Base-by-base conservation (phyloP, 1,284 basidiomycete genomes). In the Caloboletus inedulis region DNA sequence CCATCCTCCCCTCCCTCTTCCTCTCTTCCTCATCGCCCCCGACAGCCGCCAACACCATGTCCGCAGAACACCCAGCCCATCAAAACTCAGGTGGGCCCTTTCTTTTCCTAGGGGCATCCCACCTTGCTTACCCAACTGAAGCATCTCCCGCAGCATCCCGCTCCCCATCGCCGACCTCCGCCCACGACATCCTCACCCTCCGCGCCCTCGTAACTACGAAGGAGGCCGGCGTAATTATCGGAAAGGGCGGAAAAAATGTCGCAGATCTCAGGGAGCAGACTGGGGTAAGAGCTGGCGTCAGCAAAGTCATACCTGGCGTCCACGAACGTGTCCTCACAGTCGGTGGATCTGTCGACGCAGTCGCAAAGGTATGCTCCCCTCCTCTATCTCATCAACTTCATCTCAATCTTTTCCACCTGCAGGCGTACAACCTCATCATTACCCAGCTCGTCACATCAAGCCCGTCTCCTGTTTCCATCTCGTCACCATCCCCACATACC, bases 321-420 rank as follows among this genome's bases (percentile, higher is more conserved):
- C 94, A 97, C 72, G 96, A 99, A 76, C 91, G 96, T 63, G 94
- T 98, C 64, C 85, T 99, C 69, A 94, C 89, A 65, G 90, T 98
- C 71, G 88, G 84, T 56, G 96, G 96, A 56, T 84, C 90, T 49
- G 87, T 96, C 63, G 92, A 97, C 62, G 87, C 85, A 59, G 91
- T 98, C 59, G 87, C 95, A 61, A 91, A 94, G 79, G 92, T 89
- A 58, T 46, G 77, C 69, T 2, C n/a, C 40, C 7, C 27, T 1
- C 47, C 49, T 34, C 42, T 46, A 35, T 47, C 19, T 21, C 12
- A 0, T 33, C 49, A 49, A 13, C 37, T 57, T 44, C 39, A 49
- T 49, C 43, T 48, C 44, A 34, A 10, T 13, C n/a, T 45, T 43
- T 18, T 39, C 36, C 43, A 16, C 49, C 23, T 48, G 3, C 61